Conservation (phyloP, 306 rosid species). For the Castanea crenata region DNA sequence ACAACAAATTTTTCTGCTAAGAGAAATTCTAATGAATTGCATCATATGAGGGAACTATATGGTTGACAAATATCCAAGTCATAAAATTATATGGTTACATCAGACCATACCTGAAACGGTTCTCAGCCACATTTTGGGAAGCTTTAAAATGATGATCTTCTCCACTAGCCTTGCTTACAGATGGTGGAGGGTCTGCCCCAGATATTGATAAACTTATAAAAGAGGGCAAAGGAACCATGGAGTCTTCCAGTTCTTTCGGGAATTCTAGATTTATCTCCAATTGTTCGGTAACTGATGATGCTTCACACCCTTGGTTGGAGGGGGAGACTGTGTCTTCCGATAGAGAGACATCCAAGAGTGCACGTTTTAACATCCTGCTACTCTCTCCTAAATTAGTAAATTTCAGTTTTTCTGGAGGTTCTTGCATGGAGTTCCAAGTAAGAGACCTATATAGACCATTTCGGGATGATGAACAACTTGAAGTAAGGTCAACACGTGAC, state of each 20-base stretch:
- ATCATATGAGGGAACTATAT: conserved; percentile 5
- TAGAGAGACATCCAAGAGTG: conserved; percentile 51
- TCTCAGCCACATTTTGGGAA: conserved; percentile 51
- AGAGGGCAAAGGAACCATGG: conserved; percentile 54
- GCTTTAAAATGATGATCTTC: conserved; percentile 43
- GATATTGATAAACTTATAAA: conserved; percentile 55
- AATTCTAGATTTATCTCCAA: conserved; percentile 69
- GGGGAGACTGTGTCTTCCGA: conserved; percentile 46
- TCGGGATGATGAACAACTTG: conserved; percentile 37
- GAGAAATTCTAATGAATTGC: background rate
- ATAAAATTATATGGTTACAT: background rate
- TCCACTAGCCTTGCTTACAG: conserved; percentile 29
- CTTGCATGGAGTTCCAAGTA: conserved; percentile 42
- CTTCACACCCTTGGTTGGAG: conserved; percentile 35
- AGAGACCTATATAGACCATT: conserved; percentile 57
- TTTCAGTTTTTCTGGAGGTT: conserved; percentile 50
- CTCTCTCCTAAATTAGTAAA: conserved; percentile 48
- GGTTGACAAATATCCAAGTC: conserved; percentile 14
- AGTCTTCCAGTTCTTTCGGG: conserved; percentile 38
- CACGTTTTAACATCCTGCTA: conserved; percentile 63
- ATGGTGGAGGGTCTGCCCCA: conserved; percentile 40
- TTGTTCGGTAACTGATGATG: conserved; percentile 35
- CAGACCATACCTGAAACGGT: conserved; percentile 77
- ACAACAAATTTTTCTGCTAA: background rate
- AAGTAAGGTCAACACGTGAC: conserved; percentile 38